Conservation (phyloP, 176 grass and related monocot genomes). For the bread wheat (Triticum aestivum) region IWGSC_CS_RefSeq_v2.1 NC_057814.1:39226981-39227480, state of each 20-base stretch:
- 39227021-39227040: constrained; percentile 83
- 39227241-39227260: constrained; percentile 86
- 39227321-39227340: constrained; percentile 88
- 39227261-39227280: constrained; percentile 88
- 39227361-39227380: constrained; percentile 78
- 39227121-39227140: constrained; percentile 83
- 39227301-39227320: constrained; percentile 89
- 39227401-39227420: constrained; percentile 67
- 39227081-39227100: constrained; percentile 92
- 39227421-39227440: constrained; percentile 90
- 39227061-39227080: constrained; percentile 95
- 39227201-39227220: constrained; percentile 68
- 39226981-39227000: constrained; percentile 89
- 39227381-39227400: constrained; percentile 90
- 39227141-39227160: constrained; percentile 83
- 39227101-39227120: constrained; percentile 91
- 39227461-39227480: constrained; percentile 77
- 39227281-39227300: constrained; percentile 91
- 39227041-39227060: constrained; percentile 76
- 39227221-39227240: constrained; percentile 86
- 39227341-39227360: constrained; percentile 88
- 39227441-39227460: constrained; percentile 96
- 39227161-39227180: constrained; percentile 88
- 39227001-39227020: constrained; percentile 90
- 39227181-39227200: constrained; percentile 93